Conservation (phyloP, 345 rosid species). For the Eutrema heterophyllum region DNA sequence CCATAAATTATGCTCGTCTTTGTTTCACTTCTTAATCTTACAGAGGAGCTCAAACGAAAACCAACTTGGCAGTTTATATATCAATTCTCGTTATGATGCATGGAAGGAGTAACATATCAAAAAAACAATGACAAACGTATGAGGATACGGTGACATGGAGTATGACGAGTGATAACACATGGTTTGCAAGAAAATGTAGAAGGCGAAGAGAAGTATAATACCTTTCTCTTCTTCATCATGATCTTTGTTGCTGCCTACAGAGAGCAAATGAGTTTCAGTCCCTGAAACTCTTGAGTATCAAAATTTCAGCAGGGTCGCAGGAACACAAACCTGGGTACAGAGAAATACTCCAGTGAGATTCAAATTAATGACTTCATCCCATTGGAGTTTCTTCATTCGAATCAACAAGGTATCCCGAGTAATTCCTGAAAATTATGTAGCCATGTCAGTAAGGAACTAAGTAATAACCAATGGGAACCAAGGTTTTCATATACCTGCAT, state of each 20-base stretch:
- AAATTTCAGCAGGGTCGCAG: not conserved
- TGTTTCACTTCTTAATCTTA: not conserved
- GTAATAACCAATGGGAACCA: constrained; percentile 6
- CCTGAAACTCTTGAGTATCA: constrained; percentile 14
- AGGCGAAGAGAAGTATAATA: constrained; percentile 9
- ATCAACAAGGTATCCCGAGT: constrained; percentile 80
- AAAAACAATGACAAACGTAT: not conserved
- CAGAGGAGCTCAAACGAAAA: not conserved
- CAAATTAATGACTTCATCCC: constrained; percentile 94
- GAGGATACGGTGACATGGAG: not conserved
- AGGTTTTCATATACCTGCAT: constrained; percentile 64
- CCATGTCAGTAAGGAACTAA: constrained; percentile 22
- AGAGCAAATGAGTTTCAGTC: constrained; percentile 25
- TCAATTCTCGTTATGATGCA: not conserved
- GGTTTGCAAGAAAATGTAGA: not conserved
- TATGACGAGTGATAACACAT: not conserved
- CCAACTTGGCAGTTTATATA: not conserved
- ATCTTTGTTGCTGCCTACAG: constrained; percentile 92
- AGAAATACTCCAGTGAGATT: constrained; percentile 95
- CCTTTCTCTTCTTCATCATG: constrained; percentile 95
- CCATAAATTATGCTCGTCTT: not conserved
- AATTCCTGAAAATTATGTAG: constrained; percentile 56
- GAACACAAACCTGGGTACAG: constrained; percentile 76
- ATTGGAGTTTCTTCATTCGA: constrained; percentile 89
- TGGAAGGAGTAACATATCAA: not conserved